Conservation (phyloP, 192 early-diverging fungal genomes). For the Coemansia sp. region DNA sequence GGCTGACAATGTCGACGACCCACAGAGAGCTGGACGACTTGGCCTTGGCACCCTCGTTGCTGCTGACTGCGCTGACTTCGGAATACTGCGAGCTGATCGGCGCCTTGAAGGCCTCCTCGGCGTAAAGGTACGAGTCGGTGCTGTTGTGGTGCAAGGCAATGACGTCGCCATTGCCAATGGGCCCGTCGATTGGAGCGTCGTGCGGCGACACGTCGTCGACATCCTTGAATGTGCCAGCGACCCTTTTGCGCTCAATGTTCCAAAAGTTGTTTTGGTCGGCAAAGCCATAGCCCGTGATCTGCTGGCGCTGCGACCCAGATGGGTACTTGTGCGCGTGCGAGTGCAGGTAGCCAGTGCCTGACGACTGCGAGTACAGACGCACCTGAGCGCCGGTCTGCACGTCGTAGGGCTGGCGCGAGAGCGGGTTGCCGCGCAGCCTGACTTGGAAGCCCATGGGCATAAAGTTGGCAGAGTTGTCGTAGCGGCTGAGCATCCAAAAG, state of each 20-base stretch:
- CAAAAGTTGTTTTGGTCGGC: slow-evolving; percentile 89
- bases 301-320: slow-evolving; percentile 73
- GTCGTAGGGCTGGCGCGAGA: slow-evolving; percentile 50
- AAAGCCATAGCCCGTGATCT: slow-evolving; percentile 83
- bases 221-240: slow-evolving; percentile 30
- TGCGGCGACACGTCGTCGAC: not conserved
- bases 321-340: slow-evolving; percentile 70
- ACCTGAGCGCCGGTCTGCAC: slow-evolving; percentile 43
- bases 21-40: slow-evolving; percentile 77
- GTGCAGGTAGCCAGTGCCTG: slow-evolving; percentile 55
- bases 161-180: slow-evolving; percentile 72
- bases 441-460: slow-evolving; percentile 55
- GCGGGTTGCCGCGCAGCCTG: slow-evolving; percentile 40
- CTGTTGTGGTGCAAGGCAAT: slow-evolving; percentile 71
- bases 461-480: slow-evolving; percentile 53
- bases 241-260: slow-evolving; percentile 48
- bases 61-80: slow-evolving; percentile 62
- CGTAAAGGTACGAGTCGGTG: slow-evolving; percentile 68
- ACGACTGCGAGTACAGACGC: slow-evolving; percentile 37
- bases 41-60: slow-evolving; percentile 10
- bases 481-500: slow-evolving; percentile 80
- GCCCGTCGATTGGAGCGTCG: slow-evolving; percentile 47
- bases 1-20: slow-evolving; percentile 77
- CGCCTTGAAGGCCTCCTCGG: slow-evolving; percentile 61
- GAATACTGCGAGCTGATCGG: slow-evolving; percentile 68